Base-by-base conservation (phyloP, 352 stramenopile species). In the Globisporangium cylindrosporum region DNA sequence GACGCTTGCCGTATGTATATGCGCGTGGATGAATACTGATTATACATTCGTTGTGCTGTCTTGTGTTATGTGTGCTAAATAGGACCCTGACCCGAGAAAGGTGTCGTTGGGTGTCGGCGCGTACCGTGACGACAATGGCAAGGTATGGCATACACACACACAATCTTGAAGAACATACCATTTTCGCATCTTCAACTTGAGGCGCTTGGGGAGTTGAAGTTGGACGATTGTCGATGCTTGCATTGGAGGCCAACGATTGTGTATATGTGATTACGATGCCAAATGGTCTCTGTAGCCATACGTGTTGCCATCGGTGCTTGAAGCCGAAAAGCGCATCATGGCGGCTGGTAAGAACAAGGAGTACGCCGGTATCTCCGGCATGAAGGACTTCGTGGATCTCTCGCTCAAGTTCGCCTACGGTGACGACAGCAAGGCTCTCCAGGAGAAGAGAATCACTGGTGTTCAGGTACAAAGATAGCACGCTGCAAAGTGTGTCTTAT, bases 81-180 rank as follows among this genome's bases (percentile, higher is more conserved):
- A 97, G 78, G 97, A 98, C 81, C 84, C 88, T 36, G 93, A 98
- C 75, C 51, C 92, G 60, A 74, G 88, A 58, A 99, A 99, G 82
- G 92, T 99, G 5, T 97, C 93, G 86, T 80, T 99, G 27, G 98
- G 98, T 59, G 98, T 99, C n/a, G 98, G 98, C 67, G 98, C 98
- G 7, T 99, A 99, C 84, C 91, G 98, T 71, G 94, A 98, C 70
- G 91, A 98, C 70, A 83, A 95, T 55, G 86, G 87, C 71, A 97
- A 97, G 76, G 79, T 88, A 69, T 22, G 49, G 36, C 12, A 46
- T n/a, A 36, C 12, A 46, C 38, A 46, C 38, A 46, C 38, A 20
- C 38, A 20, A 7, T n/a, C 18, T 20, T 56, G 36, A 59, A 25
- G 27, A 61, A 43, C 15, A 9, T 15, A 25, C 41, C 48, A 2